A percentile compares a stretch with the other conserved stretches of the same genome.
phyloP scores from a whole-genome alignment of 2,329 filamentous ascomycete species.

The Gnomoniopsis smithogilvyi region DNA sequence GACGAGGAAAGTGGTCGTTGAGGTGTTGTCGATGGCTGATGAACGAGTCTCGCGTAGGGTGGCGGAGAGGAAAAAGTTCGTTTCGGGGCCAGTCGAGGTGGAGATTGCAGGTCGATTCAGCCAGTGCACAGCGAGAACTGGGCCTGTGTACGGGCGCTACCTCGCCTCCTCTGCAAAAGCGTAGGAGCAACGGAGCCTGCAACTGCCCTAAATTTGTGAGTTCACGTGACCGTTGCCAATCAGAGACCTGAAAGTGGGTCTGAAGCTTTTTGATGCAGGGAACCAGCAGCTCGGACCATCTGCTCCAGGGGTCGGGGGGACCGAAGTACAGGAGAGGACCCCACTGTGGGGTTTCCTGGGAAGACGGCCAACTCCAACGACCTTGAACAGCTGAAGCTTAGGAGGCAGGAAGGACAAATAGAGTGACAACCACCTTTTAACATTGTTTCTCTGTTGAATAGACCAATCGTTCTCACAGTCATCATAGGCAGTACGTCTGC shows the following conservation, averaged over 20 bases:
- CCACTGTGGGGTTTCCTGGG: constrained; percentile 6
- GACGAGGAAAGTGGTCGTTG: constrained; percentile 34
- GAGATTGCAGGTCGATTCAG: constrained; percentile 3
- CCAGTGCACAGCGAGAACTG: neutral
- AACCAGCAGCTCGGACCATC: neutral
- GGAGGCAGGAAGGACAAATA: neutral
- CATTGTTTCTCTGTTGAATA: neutral
- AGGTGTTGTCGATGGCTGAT: constrained; percentile 16
- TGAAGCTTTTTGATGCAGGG: neutral
- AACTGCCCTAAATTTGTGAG: too few species aligned
- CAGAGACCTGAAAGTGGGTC: neutral
- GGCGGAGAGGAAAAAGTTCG: constrained; percentile 43
- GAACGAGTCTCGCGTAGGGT: constrained; percentile 18
- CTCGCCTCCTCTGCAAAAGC: too few species aligned
- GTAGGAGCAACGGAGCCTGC: too few species aligned
- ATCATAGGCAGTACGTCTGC: neutral
- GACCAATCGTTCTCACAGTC: neutral
- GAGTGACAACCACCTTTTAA: too few species aligned
- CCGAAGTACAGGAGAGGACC: neutral
- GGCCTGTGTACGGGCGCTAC: too few species aligned
- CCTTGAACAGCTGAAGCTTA: neutral
- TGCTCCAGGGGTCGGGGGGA: neutral
- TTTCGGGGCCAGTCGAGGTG: constrained; percentile 12
- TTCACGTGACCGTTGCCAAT: too few species aligned
- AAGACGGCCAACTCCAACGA: neutral